A percentile compares a stretch with the other conserved stretches of the same genome.
Conservation (phyloP, 2,329 filamentous ascomycete species). For the Pseudomassariella vexata region DNA sequence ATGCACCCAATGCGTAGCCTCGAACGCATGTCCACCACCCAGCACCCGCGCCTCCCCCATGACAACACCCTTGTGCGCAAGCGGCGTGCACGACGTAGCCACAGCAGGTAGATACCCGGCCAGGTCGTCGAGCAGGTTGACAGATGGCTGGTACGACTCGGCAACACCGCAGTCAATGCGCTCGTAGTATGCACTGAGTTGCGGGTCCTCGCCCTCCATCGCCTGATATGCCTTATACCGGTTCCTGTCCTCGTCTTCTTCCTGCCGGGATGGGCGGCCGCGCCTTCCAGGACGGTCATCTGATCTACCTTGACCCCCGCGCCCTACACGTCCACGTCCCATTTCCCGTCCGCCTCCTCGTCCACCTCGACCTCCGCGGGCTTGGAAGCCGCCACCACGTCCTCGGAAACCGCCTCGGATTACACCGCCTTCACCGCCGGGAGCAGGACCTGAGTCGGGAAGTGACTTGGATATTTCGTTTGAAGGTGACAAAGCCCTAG, state of each 20-base stretch:
- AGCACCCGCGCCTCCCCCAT: constrained; percentile 33
- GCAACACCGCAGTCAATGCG: constrained; percentile 22
- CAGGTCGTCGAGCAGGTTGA: constrained; percentile 25
- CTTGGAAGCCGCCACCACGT: constrained; percentile 2
- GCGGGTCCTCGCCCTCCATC: constrained; percentile 8
- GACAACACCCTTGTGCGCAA: constrained; percentile 26
- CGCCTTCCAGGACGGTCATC: constrained; percentile 5
- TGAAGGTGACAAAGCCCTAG: neutral
- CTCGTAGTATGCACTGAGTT: constrained; percentile 19
- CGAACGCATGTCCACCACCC: constrained; percentile 28
- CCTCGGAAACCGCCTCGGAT: constrained; percentile 17
- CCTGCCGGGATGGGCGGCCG: neutral
- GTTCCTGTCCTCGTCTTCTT: constrained; percentile 5
- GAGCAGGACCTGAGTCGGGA: no score
- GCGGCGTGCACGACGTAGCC: constrained; percentile 20
- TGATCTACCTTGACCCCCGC: constrained; percentile 4
- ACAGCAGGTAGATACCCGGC: constrained; percentile 31
- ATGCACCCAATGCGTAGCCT: constrained; percentile 13
- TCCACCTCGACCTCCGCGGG: constrained; percentile 2
- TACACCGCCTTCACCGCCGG: constrained; percentile 7
- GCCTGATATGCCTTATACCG: constrained; percentile 9
- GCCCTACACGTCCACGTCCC: constrained; percentile 2
- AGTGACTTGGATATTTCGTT: no score
- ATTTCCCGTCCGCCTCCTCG: constrained; percentile 4
- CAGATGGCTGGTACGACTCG: constrained; percentile 24